Percentiles rank a stretch among this genome's conserved stretches.
Evolutionary conservation across 768 basidiomycete genomes (phyloP).

Genomic region (Suillus variegatus): DNA sequence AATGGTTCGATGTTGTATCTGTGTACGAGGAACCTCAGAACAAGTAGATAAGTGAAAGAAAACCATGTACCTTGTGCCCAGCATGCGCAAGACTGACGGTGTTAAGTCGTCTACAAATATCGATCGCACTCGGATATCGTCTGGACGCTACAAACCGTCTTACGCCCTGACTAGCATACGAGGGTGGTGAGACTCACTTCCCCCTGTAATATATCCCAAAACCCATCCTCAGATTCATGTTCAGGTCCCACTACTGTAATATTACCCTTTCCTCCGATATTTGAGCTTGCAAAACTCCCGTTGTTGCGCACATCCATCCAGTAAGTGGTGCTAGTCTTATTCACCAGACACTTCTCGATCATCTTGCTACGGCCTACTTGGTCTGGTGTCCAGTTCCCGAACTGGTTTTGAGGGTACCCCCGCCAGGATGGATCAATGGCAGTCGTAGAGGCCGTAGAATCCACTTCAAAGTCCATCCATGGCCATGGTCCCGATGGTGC

Average conservation of each 20-base stretch:
- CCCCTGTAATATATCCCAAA: slow-evolving; percentile 35
- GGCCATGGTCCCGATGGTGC: slow-evolving; percentile 36
- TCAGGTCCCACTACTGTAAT: slow-evolving; percentile 5
- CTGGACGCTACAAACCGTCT: slow-evolving; percentile 33
- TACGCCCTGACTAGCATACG: not conserved
- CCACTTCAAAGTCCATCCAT: slow-evolving; percentile 25
- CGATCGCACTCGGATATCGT: slow-evolving; percentile 44
- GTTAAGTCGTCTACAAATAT: slow-evolving; percentile 54
- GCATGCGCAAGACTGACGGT: slow-evolving; percentile 53
- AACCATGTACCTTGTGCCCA: slow-evolving; percentile 50
- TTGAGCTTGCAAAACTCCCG: slow-evolving; percentile 14
- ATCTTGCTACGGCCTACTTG: slow-evolving; percentile 34
- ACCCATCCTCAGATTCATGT: slow-evolving; percentile 27
- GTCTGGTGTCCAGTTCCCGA: slow-evolving; percentile 33
- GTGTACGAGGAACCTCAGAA: not conserved
- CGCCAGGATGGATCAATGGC: not conserved
- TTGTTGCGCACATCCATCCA: slow-evolving; percentile 24
- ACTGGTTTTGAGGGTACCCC: slow-evolving; percentile 30
- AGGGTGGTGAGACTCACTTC: slow-evolving; percentile 33
- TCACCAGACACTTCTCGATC: slow-evolving; percentile 21
- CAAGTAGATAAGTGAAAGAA: not conserved
- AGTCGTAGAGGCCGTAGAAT: not conserved
- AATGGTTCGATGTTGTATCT: slow-evolving; percentile 63
- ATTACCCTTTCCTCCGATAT: not conserved
- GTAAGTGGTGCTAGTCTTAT: slow-evolving; percentile 20